phyloP scores from a whole-genome alignment of 768 basidiomycete genomes.

The Cyclocybe aegerita region DNA sequence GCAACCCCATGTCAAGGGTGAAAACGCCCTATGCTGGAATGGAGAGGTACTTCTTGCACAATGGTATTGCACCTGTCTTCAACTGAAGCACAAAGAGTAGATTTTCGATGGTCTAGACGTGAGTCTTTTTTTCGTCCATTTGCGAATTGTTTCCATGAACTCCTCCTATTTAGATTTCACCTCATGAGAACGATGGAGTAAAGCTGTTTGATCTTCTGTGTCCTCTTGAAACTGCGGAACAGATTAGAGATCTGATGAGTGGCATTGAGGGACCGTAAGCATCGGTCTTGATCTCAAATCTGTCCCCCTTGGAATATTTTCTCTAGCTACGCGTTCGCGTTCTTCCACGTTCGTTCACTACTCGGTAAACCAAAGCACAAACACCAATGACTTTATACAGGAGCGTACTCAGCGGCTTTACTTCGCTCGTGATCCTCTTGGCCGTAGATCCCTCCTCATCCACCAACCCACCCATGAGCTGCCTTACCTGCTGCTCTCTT shows the following conservation, averaged over 20 bases:
- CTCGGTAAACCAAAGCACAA: not conserved
- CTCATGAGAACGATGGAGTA: constrained; percentile 72
- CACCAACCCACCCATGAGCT: constrained; percentile 49
- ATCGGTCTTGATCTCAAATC: not conserved
- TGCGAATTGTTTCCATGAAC: not conserved
- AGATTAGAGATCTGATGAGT: constrained; percentile 54
- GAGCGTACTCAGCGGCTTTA: constrained; percentile 47
- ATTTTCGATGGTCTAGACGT: constrained; percentile 84
- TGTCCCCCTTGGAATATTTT: constrained; percentile 1
- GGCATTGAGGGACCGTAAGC: constrained; percentile 82
- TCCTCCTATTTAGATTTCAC: constrained; percentile 41
- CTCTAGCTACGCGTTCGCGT: constrained; percentile 78
- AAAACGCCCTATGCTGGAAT: constrained; percentile 79
- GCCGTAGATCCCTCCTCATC: constrained; percentile 80
- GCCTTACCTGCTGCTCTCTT: constrained; percentile 63
- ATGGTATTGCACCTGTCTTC: not conserved
- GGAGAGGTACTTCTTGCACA: constrained; percentile 58
- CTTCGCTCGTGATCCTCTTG: constrained; percentile 82
- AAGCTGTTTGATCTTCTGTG: constrained; percentile 42
- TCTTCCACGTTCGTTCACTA: constrained; percentile 60
- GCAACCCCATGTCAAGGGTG: constrained; percentile 66
- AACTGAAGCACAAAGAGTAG: constrained; percentile 20
- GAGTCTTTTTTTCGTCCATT: constrained; percentile 11
- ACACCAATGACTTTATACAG: constrained; percentile 29
- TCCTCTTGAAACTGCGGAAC: constrained; percentile 28